Conservation (phyloP, 2,329 filamentous ascomycete species). For the Ascochyta clinopodiicola region DNA sequence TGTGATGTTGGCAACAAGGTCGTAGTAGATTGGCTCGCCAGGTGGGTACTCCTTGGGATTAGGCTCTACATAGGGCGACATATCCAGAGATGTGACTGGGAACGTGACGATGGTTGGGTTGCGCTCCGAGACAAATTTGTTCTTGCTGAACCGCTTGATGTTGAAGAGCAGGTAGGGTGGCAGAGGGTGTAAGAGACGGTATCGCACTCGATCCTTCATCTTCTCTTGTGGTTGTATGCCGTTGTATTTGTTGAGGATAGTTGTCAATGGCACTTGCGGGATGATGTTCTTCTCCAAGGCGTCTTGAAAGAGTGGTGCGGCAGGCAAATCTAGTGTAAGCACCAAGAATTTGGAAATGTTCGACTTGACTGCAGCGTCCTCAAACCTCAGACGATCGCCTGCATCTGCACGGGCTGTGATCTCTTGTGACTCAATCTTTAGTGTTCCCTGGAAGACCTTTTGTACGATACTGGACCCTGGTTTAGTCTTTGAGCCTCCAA, state of each 20-base stretch:
- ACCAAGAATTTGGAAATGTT: conserved; percentile 84
- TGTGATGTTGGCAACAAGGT: conserved; percentile 93
- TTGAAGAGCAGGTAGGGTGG: conserved; percentile 93
- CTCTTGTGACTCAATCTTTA: conserved; percentile 91
- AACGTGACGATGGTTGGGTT: conserved; percentile 99
- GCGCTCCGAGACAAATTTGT: conserved; percentile 94
- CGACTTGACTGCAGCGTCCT: conserved; percentile 84
- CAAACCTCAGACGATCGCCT: conserved; percentile 87
- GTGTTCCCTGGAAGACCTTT: conserved; percentile 87
- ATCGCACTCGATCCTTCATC: conserved; percentile 84
- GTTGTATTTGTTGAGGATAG: conserved; percentile 91
- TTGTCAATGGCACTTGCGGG: conserved; percentile 78
- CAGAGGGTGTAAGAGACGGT: conserved; percentile 86
- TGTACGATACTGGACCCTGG: conserved; percentile 87
- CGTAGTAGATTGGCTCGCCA: conserved; percentile 89
- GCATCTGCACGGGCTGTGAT: conserved; percentile 91
- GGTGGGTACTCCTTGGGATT: conserved; percentile 73
- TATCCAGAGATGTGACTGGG: conserved; percentile 81
- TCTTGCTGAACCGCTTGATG: conserved; percentile 94
- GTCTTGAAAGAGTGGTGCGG: conserved; percentile 94
- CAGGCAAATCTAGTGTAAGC: conserved; percentile 88
- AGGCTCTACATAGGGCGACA: conserved; percentile 90
- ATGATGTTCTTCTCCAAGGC: conserved; percentile 95
- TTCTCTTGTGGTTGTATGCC: conserved; percentile 87
- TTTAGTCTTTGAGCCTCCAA: conserved; percentile 88